phyloP scores from a whole-genome alignment of 1,139 yeast species.

The Suhomyces choctaworum region DNA sequence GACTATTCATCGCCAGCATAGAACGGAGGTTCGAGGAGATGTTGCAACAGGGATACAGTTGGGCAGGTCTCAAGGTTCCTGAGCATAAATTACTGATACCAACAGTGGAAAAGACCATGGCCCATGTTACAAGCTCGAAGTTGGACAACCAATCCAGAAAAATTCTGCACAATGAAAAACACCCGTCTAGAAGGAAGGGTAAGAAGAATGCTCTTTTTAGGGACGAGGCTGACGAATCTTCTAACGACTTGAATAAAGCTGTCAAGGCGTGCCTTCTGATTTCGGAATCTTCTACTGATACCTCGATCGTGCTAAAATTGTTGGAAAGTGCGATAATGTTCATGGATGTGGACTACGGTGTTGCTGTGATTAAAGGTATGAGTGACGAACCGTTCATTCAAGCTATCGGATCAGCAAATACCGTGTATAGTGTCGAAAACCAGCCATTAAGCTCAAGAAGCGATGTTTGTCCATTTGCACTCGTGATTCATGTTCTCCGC shows the following conservation, averaged over 20 bases:
- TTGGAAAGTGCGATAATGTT: constrained; percentile 43
- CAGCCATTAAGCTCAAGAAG: constrained; percentile 45
- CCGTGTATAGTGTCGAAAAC: constrained; percentile 34
- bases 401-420: constrained; percentile 46
- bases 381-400: constrained; percentile 38
- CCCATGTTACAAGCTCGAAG: neutral
- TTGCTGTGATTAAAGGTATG: constrained; percentile 35
- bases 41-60: constrained; percentile 23
- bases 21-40: constrained; percentile 20
- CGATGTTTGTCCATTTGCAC: constrained; percentile 47
- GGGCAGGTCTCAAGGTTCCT: constrained; percentile 33
- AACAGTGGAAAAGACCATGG: neutral
- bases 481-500: constrained; percentile 42
- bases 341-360: constrained; percentile 49
- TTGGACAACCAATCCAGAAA: neutral
- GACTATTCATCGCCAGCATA: constrained; percentile 15
- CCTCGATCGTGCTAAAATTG: constrained; percentile 40
- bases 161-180: neutral
- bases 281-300: constrained; percentile 46
- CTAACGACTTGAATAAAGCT: constrained; percentile 21
- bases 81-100: constrained; percentile 4
- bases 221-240: constrained; percentile 5
- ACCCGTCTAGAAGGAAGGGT: neutral
- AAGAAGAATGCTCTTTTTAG: neutral
- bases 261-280: constrained; percentile 50